Conservation (phyloP, 2,329 filamentous ascomycete species). For the Aspergillus nomiae region DNA sequence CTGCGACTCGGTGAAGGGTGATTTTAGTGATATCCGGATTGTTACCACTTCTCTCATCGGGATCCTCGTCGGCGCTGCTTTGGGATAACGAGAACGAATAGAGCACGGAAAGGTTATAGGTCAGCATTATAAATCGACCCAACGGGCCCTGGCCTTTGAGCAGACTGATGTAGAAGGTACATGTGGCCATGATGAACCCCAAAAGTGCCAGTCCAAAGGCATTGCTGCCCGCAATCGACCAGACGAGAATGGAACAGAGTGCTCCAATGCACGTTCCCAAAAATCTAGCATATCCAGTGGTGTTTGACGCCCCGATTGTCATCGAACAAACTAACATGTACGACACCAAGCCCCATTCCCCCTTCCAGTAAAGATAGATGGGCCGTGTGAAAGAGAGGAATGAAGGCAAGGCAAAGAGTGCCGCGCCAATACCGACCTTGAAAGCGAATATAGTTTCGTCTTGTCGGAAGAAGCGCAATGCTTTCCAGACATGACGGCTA, state of each 20-base stretch:
- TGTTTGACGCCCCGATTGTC: slow-evolving; percentile 95
- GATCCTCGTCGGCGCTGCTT: slow-evolving; percentile 75
- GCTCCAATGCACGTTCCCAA: slow-evolving; percentile 84
- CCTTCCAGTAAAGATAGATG: slow-evolving; percentile 83
- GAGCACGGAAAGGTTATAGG: slow-evolving; percentile 91
- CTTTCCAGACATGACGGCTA: slow-evolving; percentile 56
- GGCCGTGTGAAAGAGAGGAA: slow-evolving; percentile 79
- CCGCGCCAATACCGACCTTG: slow-evolving; percentile 89
- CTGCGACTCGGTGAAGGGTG: slow-evolving; percentile 79
- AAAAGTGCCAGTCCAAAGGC: slow-evolving; percentile 73
- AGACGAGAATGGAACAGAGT: slow-evolving; percentile 70
- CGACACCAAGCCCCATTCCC: slow-evolving; percentile 93
- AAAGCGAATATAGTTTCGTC: slow-evolving; percentile 78
- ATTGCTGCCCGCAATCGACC: slow-evolving; percentile 75
- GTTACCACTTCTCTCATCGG: slow-evolving; percentile 75
- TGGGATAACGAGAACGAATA: slow-evolving; percentile 91
- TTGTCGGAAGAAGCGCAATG: slow-evolving; percentile 58
- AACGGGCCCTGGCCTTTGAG: slow-evolving; percentile 82
- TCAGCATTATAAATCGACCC: slow-evolving; percentile 89
- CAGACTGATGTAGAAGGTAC: slow-evolving; percentile 88
- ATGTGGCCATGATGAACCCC: slow-evolving; percentile 77
- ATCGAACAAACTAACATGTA: slow-evolving; percentile 99
- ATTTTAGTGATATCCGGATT: slow-evolving; percentile 87
- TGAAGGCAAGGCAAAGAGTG: slow-evolving; percentile 84
- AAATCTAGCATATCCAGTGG: slow-evolving; percentile 83